Evolutionary conservation across 1,284 basidiomycete genomes (phyloP), one percentile per base, ranked within the genome.

Genomic region (Ceratobasidium sp.): DNA sequence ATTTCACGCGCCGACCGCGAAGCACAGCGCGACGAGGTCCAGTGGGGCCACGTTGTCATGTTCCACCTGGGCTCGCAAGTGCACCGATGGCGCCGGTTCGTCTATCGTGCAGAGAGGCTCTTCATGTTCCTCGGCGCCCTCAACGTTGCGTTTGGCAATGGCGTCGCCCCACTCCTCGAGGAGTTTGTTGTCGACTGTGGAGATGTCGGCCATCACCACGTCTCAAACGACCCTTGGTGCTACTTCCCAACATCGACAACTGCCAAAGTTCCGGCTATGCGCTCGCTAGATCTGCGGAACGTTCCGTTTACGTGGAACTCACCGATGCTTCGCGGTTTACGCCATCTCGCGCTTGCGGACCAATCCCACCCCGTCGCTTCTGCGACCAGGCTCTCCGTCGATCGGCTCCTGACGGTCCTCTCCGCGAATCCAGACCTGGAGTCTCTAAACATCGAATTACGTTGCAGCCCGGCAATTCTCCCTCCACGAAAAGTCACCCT

Each of bases 21-120:
- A 59, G 69, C 67, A 59, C 73, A 74, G 71, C 29, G 76, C 29
- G 73, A 66, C 27, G 56, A 65, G 59, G 67, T 67, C 24, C 89
- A 91, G 75, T 93, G 92, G 92, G 92, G 91, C 0, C 89, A 92
- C 78, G 90, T 93, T 53, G 90, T 89, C 1, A 88, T 93, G 67
- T 93, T 86, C 80, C 93, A 93, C 80, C 82, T 93, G 27, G 88
- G 90, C 1, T 88, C 91, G 77, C 90, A 93, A 79, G 93, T 76
- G 87, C 88, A 89, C 76, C 87, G 92, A 36, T 93, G 92, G 92
- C 86, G 91, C 79, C 85, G 92, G 27, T 93, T 93, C 78, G 86
- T 93, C 9, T 93, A 93, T 79, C 84, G 89, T 60, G 93, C 92
- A 78, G 91, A 93, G 78, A 89, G 88, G 79, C 89, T 90, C 44